Conservation (phyloP, 805 yeast species). For the Clavispora phyllophila region DNA sequence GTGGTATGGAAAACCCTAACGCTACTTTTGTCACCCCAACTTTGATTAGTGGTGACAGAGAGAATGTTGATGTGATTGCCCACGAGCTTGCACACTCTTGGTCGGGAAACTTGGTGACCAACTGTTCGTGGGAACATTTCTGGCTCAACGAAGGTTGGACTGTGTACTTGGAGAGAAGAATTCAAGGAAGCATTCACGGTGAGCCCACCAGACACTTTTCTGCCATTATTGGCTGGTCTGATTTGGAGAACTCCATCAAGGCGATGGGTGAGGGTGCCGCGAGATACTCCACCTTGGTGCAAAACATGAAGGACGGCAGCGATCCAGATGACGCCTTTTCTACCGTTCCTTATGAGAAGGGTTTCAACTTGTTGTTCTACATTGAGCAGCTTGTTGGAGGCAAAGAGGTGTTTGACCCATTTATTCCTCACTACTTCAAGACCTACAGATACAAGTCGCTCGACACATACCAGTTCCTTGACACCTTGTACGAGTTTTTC, state of each 20-base stretch:
- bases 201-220: conserved; percentile 73
- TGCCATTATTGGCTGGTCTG: conserved; percentile 87
- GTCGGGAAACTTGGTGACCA: conserved; percentile 89
- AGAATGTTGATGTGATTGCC: conserved; percentile 84
- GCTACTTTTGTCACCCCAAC: conserved; percentile 91
- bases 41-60: conserved; percentile 74
- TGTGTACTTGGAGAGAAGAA: conserved; percentile 83
- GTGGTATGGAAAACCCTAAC: conserved; percentile 95
- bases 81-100: conserved; percentile 93
- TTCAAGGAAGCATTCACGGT: conserved; percentile 73
- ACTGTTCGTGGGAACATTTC: conserved; percentile 88
- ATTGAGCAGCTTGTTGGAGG: conserved; percentile 71
- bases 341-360: conserved; percentile 87
- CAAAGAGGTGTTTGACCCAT: conserved; percentile 62
- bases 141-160: conserved; percentile 98
- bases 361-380: conserved; percentile 71
- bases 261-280: conserved; percentile 53
- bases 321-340: conserved; percentile 92
- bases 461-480: conserved; percentile 78
- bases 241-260: conserved; percentile 59
- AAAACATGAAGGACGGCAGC: conserved; percentile 58
- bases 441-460: conserved; percentile 66
- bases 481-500: conserved; percentile 65
- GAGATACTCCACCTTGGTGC: conserved; percentile 61
- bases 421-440: conserved; percentile 70